Conservation (phyloP, 805 yeast genomes). For the Saturnispora zaruensis region DNA sequence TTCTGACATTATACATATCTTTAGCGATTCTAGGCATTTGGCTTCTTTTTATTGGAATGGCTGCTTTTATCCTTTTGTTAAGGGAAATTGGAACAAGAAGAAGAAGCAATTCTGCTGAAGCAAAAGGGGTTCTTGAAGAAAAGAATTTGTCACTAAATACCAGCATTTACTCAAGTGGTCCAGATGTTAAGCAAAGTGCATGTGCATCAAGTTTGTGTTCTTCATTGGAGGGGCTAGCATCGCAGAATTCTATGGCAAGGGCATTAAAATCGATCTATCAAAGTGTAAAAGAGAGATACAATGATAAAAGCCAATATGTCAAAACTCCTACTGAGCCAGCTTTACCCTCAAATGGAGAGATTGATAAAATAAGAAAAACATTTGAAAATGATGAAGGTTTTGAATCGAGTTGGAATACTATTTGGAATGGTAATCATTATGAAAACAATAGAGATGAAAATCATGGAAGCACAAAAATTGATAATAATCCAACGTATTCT, state of each 20-base stretch:
- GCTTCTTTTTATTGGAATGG: slow-evolving; percentile 33
- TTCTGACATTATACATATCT: slow-evolving; percentile 41
- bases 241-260: background rate
- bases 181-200: background rate
- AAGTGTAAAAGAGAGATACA: slow-evolving; percentile 8
- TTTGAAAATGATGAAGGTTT: background rate
- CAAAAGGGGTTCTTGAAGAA: background rate
- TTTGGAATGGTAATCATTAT: background rate
- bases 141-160: background rate
- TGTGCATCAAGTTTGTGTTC: background rate
- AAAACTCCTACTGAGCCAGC: slow-evolving; percentile 11
- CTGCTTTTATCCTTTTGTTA: slow-evolving; percentile 12
- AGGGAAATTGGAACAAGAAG: slow-evolving; percentile 7
- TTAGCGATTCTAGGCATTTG: slow-evolving; percentile 38
- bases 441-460: background rate
- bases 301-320: slow-evolving; percentile 1
- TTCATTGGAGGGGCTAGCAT: background rate
- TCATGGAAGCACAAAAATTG: background rate
- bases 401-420: slow-evolving; percentile 1
- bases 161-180: background rate
- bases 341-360: background rate
- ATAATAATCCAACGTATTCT: background rate
- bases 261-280: slow-evolving; percentile 3
- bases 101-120: background rate
- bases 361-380: background rate